A percentile compares a stretch with the other conserved stretches of the same genome.
phyloP scores from a whole-genome alignment of 148 eudicot genomes.

The Cornus suecica region DNA sequence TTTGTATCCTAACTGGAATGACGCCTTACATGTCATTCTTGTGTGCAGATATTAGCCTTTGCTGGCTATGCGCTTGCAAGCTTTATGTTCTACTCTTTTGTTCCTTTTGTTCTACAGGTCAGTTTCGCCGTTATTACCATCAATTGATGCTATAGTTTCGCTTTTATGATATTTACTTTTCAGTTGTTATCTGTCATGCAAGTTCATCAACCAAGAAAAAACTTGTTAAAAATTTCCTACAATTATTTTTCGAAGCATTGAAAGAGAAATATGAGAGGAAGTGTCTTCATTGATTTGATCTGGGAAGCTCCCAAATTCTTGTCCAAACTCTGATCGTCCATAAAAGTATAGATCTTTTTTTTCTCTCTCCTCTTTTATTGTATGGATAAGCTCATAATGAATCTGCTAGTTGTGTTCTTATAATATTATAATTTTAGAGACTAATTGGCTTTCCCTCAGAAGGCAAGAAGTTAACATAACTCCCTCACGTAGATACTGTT shows the following conservation, averaged over 20 bases:
- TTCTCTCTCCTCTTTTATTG: neutral
- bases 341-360: neutral
- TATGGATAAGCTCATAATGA: neutral
- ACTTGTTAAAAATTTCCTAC: neutral
- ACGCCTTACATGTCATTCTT: neutral
- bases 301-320: neutral
- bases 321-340: neutral
- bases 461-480: neutral
- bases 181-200: neutral
- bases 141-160: neutral
- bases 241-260: neutral
- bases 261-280: neutral
- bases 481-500: neutral
- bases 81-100: conserved; percentile 62
- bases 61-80: conserved; percentile 50
- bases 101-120: conserved; percentile 70
- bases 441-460: neutral
- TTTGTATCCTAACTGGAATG: neutral
- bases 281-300: neutral
- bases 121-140: conserved; percentile 12
- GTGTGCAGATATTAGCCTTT: conserved; percentile 55
- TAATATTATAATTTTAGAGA: neutral
- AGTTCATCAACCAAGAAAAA: neutral
- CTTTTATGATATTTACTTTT: neutral
- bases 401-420: neutral